phyloP scores from a whole-genome alignment of 2,329 filamentous ascomycete species.

The Teratosphaeria nubilosa region DNA sequence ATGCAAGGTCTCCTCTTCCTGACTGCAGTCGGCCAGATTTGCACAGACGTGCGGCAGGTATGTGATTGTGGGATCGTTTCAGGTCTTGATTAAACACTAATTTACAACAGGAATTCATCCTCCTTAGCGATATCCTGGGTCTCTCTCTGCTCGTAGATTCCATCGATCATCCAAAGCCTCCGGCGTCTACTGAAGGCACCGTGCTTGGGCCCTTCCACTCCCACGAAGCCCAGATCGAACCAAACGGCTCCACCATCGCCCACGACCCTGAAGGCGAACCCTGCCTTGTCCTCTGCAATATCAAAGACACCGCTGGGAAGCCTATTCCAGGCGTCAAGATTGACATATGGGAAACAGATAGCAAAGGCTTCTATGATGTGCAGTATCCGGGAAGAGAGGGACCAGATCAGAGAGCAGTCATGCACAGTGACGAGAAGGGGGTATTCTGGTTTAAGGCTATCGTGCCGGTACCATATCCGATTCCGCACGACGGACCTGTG shows the following conservation, averaged over 20 bases:
- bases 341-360: conserved; percentile 80
- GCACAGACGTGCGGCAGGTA: conserved; percentile 62
- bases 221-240: conserved; percentile 55
- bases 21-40: conserved; percentile 62
- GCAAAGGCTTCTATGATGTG: conserved; percentile 71
- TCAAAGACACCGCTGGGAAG: conserved; percentile 54
- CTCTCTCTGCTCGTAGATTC: conserved; percentile 70
- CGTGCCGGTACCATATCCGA: conserved; percentile 74
- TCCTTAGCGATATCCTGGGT: conserved; percentile 69
- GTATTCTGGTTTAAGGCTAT: conserved; percentile 79
- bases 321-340: conserved; percentile 59
- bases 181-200: conserved; percentile 61
- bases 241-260: conserved; percentile 53
- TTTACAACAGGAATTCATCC: conserved; percentile 51
- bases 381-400: conserved; percentile 55
- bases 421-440: conserved; percentile 60
- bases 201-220: conserved; percentile 78
- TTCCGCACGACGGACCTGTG: conserved; percentile 75
- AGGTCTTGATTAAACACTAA: background rate
- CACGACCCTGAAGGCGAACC: conserved; percentile 60
- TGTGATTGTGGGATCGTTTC: conserved; percentile 8
- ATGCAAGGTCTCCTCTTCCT: conserved; percentile 64
- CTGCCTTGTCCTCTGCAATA: conserved; percentile 61
- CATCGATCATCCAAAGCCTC: conserved; percentile 74
- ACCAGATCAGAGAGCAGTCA: conserved; percentile 63